phyloP scores from a whole-genome alignment of 176 grass and related monocot species.

The Phragmites australis region DNA sequence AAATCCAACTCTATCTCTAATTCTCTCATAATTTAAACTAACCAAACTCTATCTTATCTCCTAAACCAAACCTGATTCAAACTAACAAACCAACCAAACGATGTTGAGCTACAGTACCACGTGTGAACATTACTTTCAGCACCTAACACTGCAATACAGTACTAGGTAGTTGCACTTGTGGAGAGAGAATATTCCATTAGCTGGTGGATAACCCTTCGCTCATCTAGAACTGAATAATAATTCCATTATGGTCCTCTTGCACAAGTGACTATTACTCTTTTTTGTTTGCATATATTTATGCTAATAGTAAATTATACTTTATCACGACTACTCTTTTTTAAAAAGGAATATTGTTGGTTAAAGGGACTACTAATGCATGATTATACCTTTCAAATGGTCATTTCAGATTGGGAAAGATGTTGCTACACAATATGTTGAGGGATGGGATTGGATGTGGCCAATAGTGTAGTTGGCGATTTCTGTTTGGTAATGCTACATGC shows the following conservation, averaged over 20 bases:
- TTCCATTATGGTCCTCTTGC: neutral
- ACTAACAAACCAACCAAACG: no score
- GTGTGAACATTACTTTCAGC: no score
- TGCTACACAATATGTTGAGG: conserved; percentile 96
- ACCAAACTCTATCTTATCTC: no score
- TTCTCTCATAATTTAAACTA: no score
- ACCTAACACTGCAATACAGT: no score
- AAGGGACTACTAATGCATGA: neutral
- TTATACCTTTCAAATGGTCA: conserved; percentile 15
- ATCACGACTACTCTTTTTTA: conserved; percentile 1
- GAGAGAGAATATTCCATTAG: neutral
- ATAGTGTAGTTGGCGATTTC: conserved; percentile 59
- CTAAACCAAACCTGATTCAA: no score
- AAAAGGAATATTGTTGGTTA: conserved; percentile 31
- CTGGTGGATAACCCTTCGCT: neutral
- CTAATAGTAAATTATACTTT: neutral
- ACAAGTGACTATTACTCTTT: neutral
- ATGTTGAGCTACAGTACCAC: no score
- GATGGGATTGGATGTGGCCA: conserved; percentile 98
- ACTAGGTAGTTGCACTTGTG: neutral
- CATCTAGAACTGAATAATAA: neutral
- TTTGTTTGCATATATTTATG: neutral
- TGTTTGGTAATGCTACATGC: conserved; percentile 9
- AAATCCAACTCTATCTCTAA: no score
- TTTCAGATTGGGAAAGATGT: conserved; percentile 97